These are phyloP conservation scores for Dionaea muscipula DNA, from an alignment of 179 eudicot genomes.

Conservation along the genomic window DNA sequence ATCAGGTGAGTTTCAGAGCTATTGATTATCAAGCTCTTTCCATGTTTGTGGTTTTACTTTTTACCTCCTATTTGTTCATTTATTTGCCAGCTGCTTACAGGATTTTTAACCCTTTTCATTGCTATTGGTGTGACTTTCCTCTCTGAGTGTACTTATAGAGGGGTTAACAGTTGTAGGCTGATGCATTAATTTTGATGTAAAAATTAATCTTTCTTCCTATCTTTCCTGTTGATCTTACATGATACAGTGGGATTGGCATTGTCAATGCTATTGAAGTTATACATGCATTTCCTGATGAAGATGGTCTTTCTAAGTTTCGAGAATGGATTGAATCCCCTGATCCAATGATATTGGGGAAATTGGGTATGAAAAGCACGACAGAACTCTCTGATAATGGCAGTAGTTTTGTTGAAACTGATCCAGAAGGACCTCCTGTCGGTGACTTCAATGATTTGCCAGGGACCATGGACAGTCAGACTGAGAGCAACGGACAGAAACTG, in stretches of 20 bases:
- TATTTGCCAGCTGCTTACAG: too few relatives aligned
- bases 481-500: conserved; percentile 20
- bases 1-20: conserved; percentile 41
- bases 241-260: conserved; percentile 81
- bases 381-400: conserved; percentile 17
- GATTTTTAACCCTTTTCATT: too few relatives aligned
- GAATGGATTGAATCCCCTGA: conserved; percentile 98
- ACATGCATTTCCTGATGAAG: conserved; percentile 86
- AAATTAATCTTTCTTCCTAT: background rate
- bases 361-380: conserved; percentile 40
- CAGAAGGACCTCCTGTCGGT: conserved; percentile 26
- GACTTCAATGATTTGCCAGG: conserved; percentile 17
- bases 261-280: conserved; percentile 97
- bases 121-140: too few relatives aligned
- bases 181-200: too few relatives aligned
- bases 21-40: background rate
- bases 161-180: too few relatives aligned
- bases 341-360: conserved; percentile 64
- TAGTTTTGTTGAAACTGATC: conserved; percentile 15
- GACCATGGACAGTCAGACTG: conserved; percentile 14
- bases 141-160: too few relatives aligned
- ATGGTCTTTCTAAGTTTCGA: conserved; percentile 69
- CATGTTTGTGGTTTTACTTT: background rate
- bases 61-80: background rate
- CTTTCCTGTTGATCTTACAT: background rate